phyloP scores from a whole-genome alignment of 2,329 filamentous ascomycete genomes.

The Alternaria hordeiaustralica region DNA sequence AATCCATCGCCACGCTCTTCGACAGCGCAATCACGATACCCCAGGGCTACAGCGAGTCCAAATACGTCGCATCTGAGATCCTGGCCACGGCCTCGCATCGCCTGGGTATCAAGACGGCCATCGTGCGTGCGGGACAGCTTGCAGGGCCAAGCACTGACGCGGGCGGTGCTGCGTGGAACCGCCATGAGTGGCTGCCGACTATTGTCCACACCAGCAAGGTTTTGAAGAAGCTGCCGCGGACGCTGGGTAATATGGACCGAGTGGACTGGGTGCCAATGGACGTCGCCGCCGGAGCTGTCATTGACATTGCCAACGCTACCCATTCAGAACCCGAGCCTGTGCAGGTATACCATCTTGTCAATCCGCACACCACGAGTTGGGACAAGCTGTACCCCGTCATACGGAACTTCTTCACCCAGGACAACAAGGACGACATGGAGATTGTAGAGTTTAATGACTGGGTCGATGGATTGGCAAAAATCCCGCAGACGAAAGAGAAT shows the following conservation, averaged over 20 bases:
- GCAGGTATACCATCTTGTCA: slow-evolving; percentile 6
- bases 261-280: slow-evolving; percentile 39
- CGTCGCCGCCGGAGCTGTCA: background rate
- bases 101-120: slow-evolving; percentile 27
- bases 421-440: background rate
- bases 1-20: slow-evolving; percentile 30
- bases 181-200: slow-evolving; percentile 37
- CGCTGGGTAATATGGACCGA: slow-evolving; percentile 13
- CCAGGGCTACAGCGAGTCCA: slow-evolving; percentile 50
- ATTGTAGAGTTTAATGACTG: background rate
- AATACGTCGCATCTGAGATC: slow-evolving; percentile 45
- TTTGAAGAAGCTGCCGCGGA: slow-evolving; percentile 29
- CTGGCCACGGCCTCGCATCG: slow-evolving; percentile 36
- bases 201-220: slow-evolving; percentile 28
- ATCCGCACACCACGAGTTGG: slow-evolving; percentile 1
- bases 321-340: background rate
- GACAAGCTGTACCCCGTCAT: background rate
- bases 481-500: slow-evolving; percentile 2
- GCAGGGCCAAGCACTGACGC: slow-evolving; percentile 29
- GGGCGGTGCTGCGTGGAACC: slow-evolving; percentile 32
- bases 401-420: background rate
- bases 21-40: slow-evolving; percentile 38
- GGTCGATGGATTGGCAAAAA: background rate
- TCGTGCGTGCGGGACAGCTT: slow-evolving; percentile 41
- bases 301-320: slow-evolving; percentile 1